Evolutionary conservation across 2,329 filamentous ascomycete species (phyloP).

Genomic region (Pseudocercospora macadamiae): DNA sequence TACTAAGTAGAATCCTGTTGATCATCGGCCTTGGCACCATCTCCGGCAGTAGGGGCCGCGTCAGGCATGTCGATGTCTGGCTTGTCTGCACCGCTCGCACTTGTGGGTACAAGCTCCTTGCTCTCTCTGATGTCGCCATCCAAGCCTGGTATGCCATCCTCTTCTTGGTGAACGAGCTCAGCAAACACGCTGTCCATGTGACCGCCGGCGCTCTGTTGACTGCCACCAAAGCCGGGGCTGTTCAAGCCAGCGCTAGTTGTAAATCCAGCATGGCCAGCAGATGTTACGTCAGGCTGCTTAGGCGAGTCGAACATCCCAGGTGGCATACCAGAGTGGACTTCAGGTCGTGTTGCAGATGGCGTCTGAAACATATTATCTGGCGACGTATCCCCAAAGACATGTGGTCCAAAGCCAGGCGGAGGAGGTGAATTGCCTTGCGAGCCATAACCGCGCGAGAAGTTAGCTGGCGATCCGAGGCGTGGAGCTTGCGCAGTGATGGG

Average conservation of each 20-base stretch:
- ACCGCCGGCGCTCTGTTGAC: constrained; percentile 34
- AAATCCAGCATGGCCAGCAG: constrained; percentile 20
- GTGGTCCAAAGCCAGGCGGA: constrained; percentile 30
- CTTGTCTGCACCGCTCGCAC: background rate
- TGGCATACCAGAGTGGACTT: constrained; percentile 22
- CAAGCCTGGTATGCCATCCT: constrained; percentile 29
- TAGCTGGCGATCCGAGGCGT: constrained; percentile 34
- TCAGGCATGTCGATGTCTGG: constrained; percentile 6
- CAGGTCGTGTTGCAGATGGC: constrained; percentile 14
- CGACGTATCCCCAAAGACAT: constrained; percentile 28
- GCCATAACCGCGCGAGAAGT: constrained; percentile 27
- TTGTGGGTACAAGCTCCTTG: constrained; percentile 13
- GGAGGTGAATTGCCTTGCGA: constrained; percentile 23
- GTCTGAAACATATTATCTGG: constrained; percentile 33
- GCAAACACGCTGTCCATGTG: constrained; percentile 41
- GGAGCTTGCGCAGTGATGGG: constrained; percentile 18
- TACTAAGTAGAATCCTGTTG: constrained; percentile 3
- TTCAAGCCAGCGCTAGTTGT: constrained; percentile 30
- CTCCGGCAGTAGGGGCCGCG: background rate
- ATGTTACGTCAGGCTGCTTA: constrained; percentile 26
- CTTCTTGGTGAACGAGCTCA: constrained; percentile 40
- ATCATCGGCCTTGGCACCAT: constrained; percentile 8
- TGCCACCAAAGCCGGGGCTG: constrained; percentile 38
- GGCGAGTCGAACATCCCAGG: constrained; percentile 38
- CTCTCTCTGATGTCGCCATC: constrained; percentile 26